phyloP scores from a whole-genome alignment of 2,329 filamentous ascomycete species.

The Emergomyces pasteurianus region DNA sequence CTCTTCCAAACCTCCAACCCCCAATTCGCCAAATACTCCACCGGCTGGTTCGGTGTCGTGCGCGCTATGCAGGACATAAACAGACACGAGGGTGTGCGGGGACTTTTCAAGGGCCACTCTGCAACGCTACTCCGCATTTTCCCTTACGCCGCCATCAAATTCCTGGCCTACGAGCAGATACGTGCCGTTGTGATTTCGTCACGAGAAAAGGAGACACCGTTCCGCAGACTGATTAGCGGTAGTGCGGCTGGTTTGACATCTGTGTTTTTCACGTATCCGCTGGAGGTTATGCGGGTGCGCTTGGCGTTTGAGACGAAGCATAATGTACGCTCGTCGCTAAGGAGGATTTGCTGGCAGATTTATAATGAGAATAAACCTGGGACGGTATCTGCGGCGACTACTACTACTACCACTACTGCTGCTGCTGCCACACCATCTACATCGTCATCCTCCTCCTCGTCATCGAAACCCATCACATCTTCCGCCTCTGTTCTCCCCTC shows the following conservation, averaged over 20 bases:
- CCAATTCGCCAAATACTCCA: constrained; percentile 83
- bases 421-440: constrained; percentile 6
- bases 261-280: constrained; percentile 90
- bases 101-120: constrained; percentile 87
- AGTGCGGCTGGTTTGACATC: constrained; percentile 60
- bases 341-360: constrained; percentile 72
- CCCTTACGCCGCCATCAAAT: constrained; percentile 95
- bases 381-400: constrained; percentile 20
- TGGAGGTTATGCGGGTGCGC: constrained; percentile 86
- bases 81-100: constrained; percentile 55
- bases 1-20: constrained; percentile 94
- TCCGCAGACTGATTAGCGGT: constrained; percentile 47
- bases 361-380: constrained; percentile 58
- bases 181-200: constrained; percentile 63
- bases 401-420: constrained; percentile 23
- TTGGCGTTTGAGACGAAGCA: constrained; percentile 87
- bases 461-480: constrained; percentile 27
- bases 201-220: constrained; percentile 63
- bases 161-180: constrained; percentile 94
- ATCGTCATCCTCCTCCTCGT: constrained; percentile 26
- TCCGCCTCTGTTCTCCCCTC: constrained; percentile 21
- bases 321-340: constrained; percentile 55
- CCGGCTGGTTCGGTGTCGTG: constrained; percentile 75
- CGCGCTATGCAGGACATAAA: constrained; percentile 78
- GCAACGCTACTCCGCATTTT: constrained; percentile 91